phyloP scores from a whole-genome alignment of 2,329 filamentous ascomycete genomes.

The Phaeosphaeriaceae sp. region DNA sequence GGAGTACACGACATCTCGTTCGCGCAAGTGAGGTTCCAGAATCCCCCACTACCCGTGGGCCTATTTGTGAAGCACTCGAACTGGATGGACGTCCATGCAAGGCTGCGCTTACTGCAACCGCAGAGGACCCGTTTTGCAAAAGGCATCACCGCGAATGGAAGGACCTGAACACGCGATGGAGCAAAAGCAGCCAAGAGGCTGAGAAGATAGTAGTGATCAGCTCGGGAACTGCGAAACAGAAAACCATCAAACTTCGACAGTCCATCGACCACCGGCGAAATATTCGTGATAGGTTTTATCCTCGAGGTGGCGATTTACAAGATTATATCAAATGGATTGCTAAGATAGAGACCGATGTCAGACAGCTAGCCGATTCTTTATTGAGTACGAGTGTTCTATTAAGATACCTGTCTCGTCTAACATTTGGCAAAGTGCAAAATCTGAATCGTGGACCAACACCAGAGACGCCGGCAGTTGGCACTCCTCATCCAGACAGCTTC shows the following conservation, averaged over 20 bases:
- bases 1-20: constrained; percentile 14
- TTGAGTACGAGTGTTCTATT: constrained; percentile 22
- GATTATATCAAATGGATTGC: constrained; percentile 35
- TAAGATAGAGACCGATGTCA: constrained; percentile 28
- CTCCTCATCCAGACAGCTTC: constrained; percentile 14
- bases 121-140: constrained; percentile 19
- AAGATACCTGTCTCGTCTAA: constrained; percentile 3
- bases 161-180: constrained; percentile 24
- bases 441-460: constrained; percentile 23
- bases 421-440: constrained; percentile 19
- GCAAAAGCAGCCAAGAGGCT: constrained; percentile 20
- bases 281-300: constrained; percentile 30
- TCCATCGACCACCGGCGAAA: constrained; percentile 30
- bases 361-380: constrained; percentile 28
- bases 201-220: constrained; percentile 21
- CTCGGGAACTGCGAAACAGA: constrained; percentile 25
- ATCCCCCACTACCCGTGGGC: constrained; percentile 14
- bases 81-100: constrained; percentile 27
- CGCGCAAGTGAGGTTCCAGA: constrained; percentile 18
- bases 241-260: constrained; percentile 30
- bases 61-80: constrained; percentile 31
- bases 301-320: constrained; percentile 27
- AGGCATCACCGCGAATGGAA: constrained; percentile 25
- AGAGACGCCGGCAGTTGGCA: constrained; percentile 19
- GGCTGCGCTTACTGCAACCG: constrained; percentile 7